Evolutionary conservation across 2,329 filamentous ascomycete species (phyloP), one percentile per base, ranked within the genome.

Genomic region (Rhynchosporium secalis): DNA sequence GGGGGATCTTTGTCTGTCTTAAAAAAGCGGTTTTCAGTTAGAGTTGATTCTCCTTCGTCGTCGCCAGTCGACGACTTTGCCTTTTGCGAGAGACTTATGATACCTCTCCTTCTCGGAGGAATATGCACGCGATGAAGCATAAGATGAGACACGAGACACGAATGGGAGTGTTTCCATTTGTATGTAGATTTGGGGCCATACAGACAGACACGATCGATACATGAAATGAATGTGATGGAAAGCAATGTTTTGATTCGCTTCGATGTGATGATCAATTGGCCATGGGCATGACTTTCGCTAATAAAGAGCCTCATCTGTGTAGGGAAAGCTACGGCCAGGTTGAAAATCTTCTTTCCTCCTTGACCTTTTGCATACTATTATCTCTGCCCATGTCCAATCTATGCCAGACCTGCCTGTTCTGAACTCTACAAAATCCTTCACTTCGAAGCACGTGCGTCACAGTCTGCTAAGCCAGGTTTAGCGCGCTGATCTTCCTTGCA

Each of bases 11-110:
- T 70, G 65, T 68, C 60, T 69, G 62, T 68, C 64, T 36, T 68
- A 68, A 72, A 73, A 20, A 73, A 70, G 61, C 66, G 65, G 61
- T 65, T 69, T 69, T 61, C 65, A 62, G 66, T 66, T 72, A 72
- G 70, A 71, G 68, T 70, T 61, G 62, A 47, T 69, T 70, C 64
- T 69, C 56, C 58, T 51, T 66, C 60, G 65, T 66, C 60, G 64
- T 71, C 65, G 67, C 65, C 58, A 68, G 64, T 28, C 63, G 62
- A 70, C 66, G 68, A 61, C 69, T 64, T 55, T 66, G 62, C 66
- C 66, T 65, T 70, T 51, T 63, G 58, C 55, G 61, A 58, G 56
- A 62, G 58, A 63, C 31, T 61, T 60, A 66, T 64, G 66, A 69
- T 68, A 66, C 65, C 66, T 66, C 62, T 66, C 61, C 49, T 40